These are phyloP conservation scores for Combretum micranthum DNA, from an alignment of 345 rosid genomes.

Conservation along the genomic window DNA sequence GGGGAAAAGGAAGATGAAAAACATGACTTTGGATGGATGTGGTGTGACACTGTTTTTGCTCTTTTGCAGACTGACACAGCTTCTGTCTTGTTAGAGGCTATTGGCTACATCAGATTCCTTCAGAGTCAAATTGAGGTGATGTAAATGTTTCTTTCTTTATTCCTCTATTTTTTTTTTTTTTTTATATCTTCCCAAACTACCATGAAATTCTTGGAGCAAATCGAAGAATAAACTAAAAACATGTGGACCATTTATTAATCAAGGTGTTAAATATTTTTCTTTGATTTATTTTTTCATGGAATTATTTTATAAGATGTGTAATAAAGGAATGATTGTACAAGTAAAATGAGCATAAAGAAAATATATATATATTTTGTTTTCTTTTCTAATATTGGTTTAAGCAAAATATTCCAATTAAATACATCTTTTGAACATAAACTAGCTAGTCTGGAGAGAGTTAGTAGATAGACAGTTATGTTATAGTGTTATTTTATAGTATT, in stretches of 20 bases:
- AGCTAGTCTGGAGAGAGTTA: too few relatives aligned
- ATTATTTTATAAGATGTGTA: too few relatives aligned
- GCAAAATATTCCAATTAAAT: neutral
- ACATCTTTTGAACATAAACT: slow-evolving; percentile 17
- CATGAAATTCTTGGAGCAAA: slow-evolving; percentile 5
- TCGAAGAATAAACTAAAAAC: too few relatives aligned
- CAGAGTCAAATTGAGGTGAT: slow-evolving; percentile 96
- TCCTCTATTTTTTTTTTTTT: slow-evolving; percentile 8
- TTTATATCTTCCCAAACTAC: slow-evolving; percentile 23
- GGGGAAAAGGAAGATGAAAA: slow-evolving; percentile 6
- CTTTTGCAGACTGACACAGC: slow-evolving; percentile 99
- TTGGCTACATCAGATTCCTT: slow-evolving; percentile 99
- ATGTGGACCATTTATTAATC: too few relatives aligned
- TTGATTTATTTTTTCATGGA: too few relatives aligned
- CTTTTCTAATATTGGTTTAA: neutral
- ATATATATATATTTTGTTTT: too few relatives aligned
- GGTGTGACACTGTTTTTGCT: slow-evolving; percentile 28
- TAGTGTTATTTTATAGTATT: too few relatives aligned
- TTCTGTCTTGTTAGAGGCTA: slow-evolving; percentile 95
- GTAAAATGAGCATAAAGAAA: too few relatives aligned
- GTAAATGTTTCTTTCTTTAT: slow-evolving; percentile 19
- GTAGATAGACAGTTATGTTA: too few relatives aligned
- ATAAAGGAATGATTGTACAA: too few relatives aligned
- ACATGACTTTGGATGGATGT: slow-evolving; percentile 30
- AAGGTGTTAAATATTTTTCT: too few relatives aligned